phyloP scores from a whole-genome alignment of 768 basidiomycete genomes.

The Calocybe cyanea region DNA sequence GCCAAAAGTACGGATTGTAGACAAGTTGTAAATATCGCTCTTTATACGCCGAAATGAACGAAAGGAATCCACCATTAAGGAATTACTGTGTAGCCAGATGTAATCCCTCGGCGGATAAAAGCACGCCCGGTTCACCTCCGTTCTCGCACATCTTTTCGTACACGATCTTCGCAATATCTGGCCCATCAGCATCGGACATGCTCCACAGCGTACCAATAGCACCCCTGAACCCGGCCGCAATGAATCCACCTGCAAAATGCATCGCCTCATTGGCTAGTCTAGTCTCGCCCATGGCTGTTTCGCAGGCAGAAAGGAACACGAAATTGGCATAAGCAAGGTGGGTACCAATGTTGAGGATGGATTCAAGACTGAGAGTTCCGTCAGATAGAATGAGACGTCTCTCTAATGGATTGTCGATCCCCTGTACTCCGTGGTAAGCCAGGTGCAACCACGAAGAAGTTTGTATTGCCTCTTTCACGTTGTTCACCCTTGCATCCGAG shows the following conservation, averaged over 20 bases:
- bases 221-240: constrained; percentile 20
- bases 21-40: no score
- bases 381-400: constrained; percentile 16
- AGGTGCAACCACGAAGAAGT: constrained; percentile 18
- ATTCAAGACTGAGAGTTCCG: constrained; percentile 16
- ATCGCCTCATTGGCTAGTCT: constrained; percentile 24
- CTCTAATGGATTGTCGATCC: constrained; percentile 13
- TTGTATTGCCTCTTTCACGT: constrained; percentile 8
- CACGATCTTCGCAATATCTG: constrained; percentile 8
- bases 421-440: constrained; percentile 22
- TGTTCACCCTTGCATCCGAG: constrained; percentile 2
- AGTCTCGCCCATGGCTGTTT: constrained; percentile 19
- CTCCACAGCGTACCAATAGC: constrained; percentile 22
- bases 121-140: constrained; percentile 1
- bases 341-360: constrained; percentile 21
- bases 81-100: no score
- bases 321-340: constrained; percentile 23
- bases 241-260: constrained; percentile 28
- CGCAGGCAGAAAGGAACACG: constrained; percentile 31
- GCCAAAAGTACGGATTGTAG: no score
- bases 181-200: constrained; percentile 15
- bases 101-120: constrained; percentile 12
- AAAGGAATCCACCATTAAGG: no score
- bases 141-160: constrained; percentile 12
- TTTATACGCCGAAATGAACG: no score